Base-by-base conservation (phyloP, 2,329 filamentous ascomycete species). In the Fusarium udum region DNA sequence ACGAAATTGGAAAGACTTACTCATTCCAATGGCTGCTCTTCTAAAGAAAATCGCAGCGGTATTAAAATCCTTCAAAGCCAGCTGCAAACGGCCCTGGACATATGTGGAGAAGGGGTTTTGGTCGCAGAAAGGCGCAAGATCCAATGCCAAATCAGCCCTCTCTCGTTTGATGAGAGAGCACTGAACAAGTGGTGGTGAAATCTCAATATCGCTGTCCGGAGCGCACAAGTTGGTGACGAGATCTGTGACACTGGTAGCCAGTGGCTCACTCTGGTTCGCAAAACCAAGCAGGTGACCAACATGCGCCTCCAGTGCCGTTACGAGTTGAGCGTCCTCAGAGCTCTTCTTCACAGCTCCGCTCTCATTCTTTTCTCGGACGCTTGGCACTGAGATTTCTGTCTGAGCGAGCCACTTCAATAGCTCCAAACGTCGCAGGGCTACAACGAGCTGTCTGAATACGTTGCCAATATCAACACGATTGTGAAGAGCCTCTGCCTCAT, bases 21-120 rank as follows among this genome's bases (percentile, higher is more conserved):
- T 92, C 81, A 97, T 90, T 63, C 92, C 92, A 77, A 93, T 92
- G 26, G 94, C 93, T 67, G 95, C 93, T 79, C 92, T 95, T 75
- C 91, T 91, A 82, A 99, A 98, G 78, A 90, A 89, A 34, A 89
- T 84, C 34, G 93, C 89, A 61, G 96, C 95, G 43, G 89, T 86
- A 65, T 90, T 88, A 79, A 91, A 91, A 78, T 97, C 92, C 61
- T 92, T 92, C 71, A 92, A 88, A 10, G 91, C 90, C 39, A 98
- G 85, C 73, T 90, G 88, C 55, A 97, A 87, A 36, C 96, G 91
- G 6, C 93, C 96, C 80, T 95, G 94, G 9, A 98, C 88, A 79
- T 99, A 99, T 75, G 87, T 93, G 85, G 84, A 91, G 86, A 87
- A 95, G 72, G 87, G 84, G 58, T 88, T 88, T 58, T 87, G 85